Conservation (phyloP, 2,329 filamentous ascomycete genomes). For the Akanthomyces dipterigenus region DNA sequence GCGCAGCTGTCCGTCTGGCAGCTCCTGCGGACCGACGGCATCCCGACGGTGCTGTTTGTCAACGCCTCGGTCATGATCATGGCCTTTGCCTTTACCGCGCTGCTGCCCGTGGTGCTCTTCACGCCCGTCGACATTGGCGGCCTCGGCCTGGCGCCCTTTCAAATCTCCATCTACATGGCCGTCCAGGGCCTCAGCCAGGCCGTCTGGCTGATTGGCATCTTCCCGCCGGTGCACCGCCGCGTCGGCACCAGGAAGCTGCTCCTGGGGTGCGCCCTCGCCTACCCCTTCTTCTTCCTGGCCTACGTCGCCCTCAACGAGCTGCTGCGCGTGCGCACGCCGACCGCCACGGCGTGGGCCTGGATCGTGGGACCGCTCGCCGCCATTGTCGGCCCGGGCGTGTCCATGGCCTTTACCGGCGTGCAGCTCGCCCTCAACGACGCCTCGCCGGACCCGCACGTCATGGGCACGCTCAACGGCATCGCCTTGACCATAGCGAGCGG, state of each 20-base stretch:
- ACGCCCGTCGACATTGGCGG: conserved; percentile 58
- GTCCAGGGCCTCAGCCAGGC: conserved; percentile 60
- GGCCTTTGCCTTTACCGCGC: conserved; percentile 64
- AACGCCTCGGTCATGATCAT: conserved; percentile 63
- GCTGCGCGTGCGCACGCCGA: conserved; percentile 29
- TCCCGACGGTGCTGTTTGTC: conserved; percentile 57
- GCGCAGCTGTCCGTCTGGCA: conserved; percentile 20
- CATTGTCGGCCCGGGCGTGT: conserved; percentile 53
- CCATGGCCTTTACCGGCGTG: conserved; percentile 63
- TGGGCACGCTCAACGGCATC: conserved; percentile 65
- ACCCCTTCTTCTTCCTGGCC: conserved; percentile 58
- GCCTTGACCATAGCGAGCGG: conserved; percentile 52
- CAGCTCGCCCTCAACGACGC: conserved; percentile 73
- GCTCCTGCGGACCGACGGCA: conserved; percentile 57
- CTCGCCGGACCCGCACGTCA: conserved; percentile 53
- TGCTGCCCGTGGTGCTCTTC: conserved; percentile 63
- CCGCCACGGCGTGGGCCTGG: conserved; percentile 48
- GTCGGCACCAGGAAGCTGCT: conserved; percentile 62
- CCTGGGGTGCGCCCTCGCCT: conserved; percentile 43
- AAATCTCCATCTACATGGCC: conserved; percentile 62
- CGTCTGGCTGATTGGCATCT: conserved; percentile 62
- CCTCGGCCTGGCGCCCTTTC: conserved; percentile 51
- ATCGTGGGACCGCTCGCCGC: conserved; percentile 33
- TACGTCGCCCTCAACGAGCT: conserved; percentile 50
- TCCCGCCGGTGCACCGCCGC: conserved; percentile 60